Evolutionary conservation across 768 basidiomycete species (phyloP), one percentile per base, ranked within the genome.

Genomic region (Boletus insuetus): DNA sequence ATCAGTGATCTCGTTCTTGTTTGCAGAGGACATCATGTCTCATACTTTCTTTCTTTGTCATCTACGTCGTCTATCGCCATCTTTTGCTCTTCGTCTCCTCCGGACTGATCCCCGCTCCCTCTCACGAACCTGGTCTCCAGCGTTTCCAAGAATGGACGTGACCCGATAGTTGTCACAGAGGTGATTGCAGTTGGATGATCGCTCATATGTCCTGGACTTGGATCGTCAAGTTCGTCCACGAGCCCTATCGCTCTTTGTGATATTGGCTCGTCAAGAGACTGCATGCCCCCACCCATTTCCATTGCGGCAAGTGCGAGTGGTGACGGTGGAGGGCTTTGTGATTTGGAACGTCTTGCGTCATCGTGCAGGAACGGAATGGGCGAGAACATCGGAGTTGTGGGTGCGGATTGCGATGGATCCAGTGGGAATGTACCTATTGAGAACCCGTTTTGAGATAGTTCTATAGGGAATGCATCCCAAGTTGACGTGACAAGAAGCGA

Each of bases 301-400:
- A 73, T 65, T 22, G 64, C 72, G 2, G 76, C 69, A 34, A 91
- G 76, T 19, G 78, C 71, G 40, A 91, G 71, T 9, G 90, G 89
- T 26, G 88, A 89, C 26, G 88, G 86, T 24, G 88, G 87, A 16
- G 89, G 90, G 62, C 87, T 91, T 55, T 79, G 85, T 20, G 88
- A 91, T 64, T 84, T 84, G 38, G 89, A 89, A 50, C 88, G 82
- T 53, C 91, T 82, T 19, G 89, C 86, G 68, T 92, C 90, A 47
- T 86, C 83, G 64, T 93, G 91, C 24, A 92, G 74, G 79, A 94
- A 94, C 7, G 91, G 83, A 55, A 94, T 93, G 5, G 91, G 91
- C 3, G 89, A 90, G 72, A 93, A 94, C 49, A 94, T 75, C 4
- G 91, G 91, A 12, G 91, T 94, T 44, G 82, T 76, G 1, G 91